A percentile compares a stretch with the other conserved stretches of the same genome.
Evolutionary conservation across 2,329 filamentous ascomycete species (phyloP).

Genomic region (Fusarium concolor): DNA sequence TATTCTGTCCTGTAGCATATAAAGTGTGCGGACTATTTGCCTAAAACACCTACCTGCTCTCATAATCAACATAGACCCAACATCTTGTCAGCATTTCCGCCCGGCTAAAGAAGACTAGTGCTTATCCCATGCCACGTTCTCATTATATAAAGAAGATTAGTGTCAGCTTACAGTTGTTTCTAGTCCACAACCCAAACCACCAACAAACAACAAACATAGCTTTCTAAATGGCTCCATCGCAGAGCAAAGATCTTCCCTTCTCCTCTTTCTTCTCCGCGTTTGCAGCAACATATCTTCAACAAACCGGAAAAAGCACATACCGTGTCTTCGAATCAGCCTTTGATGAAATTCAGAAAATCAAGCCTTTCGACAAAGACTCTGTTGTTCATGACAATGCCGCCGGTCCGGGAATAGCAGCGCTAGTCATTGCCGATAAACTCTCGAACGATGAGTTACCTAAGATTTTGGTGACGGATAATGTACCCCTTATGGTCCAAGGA

Average conservation of each 20-base stretch:
- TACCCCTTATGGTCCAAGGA: conserved; percentile 31
- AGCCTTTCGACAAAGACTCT: conserved; percentile 40
- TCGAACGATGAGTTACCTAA: background rate
- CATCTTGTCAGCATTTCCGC: background rate
- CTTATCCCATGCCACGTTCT: background rate
- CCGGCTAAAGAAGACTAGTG: background rate
- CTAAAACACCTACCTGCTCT: too few relatives aligned
- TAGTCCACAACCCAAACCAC: background rate
- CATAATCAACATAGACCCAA: too few relatives aligned
- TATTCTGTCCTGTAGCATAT: too few relatives aligned
- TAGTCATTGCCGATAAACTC: conserved; percentile 38
- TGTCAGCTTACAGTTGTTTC: background rate
- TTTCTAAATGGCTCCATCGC: conserved; percentile 15
- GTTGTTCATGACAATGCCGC: conserved; percentile 50
- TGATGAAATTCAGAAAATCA: conserved; percentile 28
- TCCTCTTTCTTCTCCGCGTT: conserved; percentile 45
- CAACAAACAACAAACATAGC: background rate
- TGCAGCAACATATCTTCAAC: conserved; percentile 42
- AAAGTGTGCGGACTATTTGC: too few relatives aligned
- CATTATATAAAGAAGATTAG: background rate
- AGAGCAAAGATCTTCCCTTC: conserved; percentile 25
- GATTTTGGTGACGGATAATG: conserved; percentile 37
- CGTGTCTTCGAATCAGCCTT: conserved; percentile 36
- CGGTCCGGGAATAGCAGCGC: conserved; percentile 48
- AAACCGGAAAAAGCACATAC: conserved; percentile 48